phyloP scores from a whole-genome alignment of 1,284 basidiomycete species.

The Irpex lacteus region DNA sequence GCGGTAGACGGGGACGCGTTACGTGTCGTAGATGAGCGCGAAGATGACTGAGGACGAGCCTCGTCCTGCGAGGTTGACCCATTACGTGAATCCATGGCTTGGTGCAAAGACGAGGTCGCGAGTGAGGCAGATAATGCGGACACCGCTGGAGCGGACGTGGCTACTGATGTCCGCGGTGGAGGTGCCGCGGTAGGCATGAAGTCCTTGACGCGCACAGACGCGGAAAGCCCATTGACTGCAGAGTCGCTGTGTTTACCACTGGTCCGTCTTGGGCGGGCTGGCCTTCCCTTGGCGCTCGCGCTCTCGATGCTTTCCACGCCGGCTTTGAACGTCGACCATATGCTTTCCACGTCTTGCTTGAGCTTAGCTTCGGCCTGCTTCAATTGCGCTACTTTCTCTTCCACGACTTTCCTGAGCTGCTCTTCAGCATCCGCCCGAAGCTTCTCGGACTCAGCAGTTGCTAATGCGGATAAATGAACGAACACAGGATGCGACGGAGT shows the following conservation, averaged over 20 bases:
- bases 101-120: constrained; percentile 56
- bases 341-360: constrained; percentile 52
- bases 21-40: constrained; percentile 17
- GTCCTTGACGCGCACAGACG: constrained; percentile 45
- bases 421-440: constrained; percentile 58
- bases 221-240: constrained; percentile 15
- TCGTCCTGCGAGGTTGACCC: constrained; percentile 12
- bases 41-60: constrained; percentile 12
- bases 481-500: constrained; percentile 74
- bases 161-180: constrained; percentile 34
- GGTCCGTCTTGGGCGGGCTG: constrained; percentile 5
- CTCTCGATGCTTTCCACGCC: constrained; percentile 47
- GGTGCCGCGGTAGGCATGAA: constrained; percentile 52
- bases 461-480: constrained; percentile 56
- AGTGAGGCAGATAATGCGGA: constrained; percentile 73
- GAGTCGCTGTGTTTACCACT: constrained; percentile 18
- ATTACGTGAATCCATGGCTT: constrained; percentile 36
- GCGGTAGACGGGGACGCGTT: constrained; percentile 25
- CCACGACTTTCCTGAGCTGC: constrained; percentile 52
- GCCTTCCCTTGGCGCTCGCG: constrained; percentile 21
- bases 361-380: constrained; percentile 53
- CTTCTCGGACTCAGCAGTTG: constrained; percentile 50
- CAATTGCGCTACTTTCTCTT: constrained; percentile 55
- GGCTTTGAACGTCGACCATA: constrained; percentile 63
- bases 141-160: constrained; percentile 33